Conservation (phyloP, 2,329 filamentous ascomycete species). For the Monosporascus sp. region DNA sequence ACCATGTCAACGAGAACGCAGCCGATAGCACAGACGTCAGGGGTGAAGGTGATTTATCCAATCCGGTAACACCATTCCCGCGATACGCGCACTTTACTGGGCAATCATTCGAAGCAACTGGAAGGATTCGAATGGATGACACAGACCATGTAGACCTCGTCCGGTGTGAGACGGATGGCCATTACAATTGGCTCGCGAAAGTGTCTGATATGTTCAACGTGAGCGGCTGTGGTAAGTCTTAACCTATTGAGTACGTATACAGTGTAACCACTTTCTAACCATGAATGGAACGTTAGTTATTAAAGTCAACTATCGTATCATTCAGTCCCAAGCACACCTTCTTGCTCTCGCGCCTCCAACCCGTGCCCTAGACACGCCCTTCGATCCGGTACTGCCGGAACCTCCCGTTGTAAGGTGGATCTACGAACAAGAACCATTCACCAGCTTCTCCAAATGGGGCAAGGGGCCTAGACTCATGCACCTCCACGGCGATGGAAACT, state of each 20-base stretch:
- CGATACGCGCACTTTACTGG: not conserved
- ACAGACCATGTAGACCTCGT: not conserved
- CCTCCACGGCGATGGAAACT: conserved; percentile 1
- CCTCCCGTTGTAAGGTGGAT: conserved; percentile 2
- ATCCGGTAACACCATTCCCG: no score
- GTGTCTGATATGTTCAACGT: not conserved
- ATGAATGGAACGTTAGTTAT: not conserved
- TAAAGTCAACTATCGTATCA: not conserved
- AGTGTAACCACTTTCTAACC: not conserved
- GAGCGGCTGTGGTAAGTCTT: not conserved
- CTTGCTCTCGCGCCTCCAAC: conserved; percentile 4
- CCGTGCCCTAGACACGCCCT: not conserved
- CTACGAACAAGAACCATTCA: conserved; percentile 2
- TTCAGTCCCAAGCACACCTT: not conserved
- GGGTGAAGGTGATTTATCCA: not conserved
- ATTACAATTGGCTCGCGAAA: not conserved
- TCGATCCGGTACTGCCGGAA: not conserved
- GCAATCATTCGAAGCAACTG: not conserved
- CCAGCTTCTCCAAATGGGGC: not conserved
- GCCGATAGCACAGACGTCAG: not conserved
- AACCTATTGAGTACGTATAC: not conserved
- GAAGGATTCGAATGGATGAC: not conserved
- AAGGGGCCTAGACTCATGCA: not conserved
- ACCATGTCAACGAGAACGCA: not conserved
- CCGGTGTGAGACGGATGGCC: no score